Evolutionary conservation across 2,329 filamentous ascomycete genomes (phyloP), one percentile per base, ranked within the genome.

Genomic region (Aspergillus proliferans): DNA sequence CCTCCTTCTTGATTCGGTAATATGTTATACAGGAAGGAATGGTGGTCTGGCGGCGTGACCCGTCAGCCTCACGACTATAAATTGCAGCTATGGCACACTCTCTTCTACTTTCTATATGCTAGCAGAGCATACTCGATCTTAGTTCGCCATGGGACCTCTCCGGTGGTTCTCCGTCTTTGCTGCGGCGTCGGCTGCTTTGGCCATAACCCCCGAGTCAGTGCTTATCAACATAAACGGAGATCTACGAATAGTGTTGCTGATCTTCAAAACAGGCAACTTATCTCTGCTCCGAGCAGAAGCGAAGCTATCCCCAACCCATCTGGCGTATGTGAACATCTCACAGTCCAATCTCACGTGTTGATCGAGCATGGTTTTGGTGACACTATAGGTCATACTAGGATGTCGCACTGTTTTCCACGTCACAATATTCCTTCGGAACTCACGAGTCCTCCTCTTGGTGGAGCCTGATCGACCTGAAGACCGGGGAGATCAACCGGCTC

Each of bases 391-490:
- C 7, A 26, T 46, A n/a, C 12, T 50, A 71, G 66, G 62, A 66
- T 53, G 60, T 73, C 28, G 76, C 74, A 1, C 52, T 79, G 39
- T 78, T 76, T 47, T 65, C 84, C 67, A 75, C 83, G 14, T 87
- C 86, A 0, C 82, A 84, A 1, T 95, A 95, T 68, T 91, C 83
- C 4, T 95, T 95, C 67, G 76, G 86, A 36, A 77, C 81, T 0
- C 88, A 94, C 64, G 76, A 77, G 43, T 86, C 85, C 63, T 50
- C 77, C 4, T 66, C 64, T 6, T 63, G 77, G 75, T 51, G 84
- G 90, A 71, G 84, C 86, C 57, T 92, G 22, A 72, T 95, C 38
- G 83, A 92, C 57, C 76, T 90, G 50, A 72, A 78, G 42, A 81
- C 79, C 6, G 84, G 85, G 30, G 76, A 85, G 45, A 84, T 84